phyloP scores from a whole-genome alignment of 2,329 filamentous ascomycete species.

The Apiospora hydei region DNA sequence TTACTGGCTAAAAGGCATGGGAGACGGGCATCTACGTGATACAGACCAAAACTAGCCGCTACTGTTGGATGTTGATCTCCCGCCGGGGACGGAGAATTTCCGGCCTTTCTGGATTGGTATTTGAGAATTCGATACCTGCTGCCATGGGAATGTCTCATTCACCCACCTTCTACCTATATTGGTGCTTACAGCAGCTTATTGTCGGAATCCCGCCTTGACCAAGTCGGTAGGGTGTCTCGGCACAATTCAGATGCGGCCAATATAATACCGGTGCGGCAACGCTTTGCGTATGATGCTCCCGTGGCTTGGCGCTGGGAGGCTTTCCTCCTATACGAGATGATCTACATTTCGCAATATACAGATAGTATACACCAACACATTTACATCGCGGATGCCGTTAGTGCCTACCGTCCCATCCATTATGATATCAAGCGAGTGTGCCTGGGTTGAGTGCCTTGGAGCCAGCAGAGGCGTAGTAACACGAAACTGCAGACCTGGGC shows the following conservation, averaged over 20 bases:
- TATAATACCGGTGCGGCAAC: not conserved
- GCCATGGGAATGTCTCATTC: not conserved
- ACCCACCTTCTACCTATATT: not conserved
- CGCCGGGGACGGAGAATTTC: not conserved
- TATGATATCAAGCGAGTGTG: too few relatives aligned
- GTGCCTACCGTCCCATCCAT: not conserved
- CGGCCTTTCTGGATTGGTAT: not conserved
- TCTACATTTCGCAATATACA: too few relatives aligned
- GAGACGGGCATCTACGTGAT: not conserved
- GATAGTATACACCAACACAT: not conserved
- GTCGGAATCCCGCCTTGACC: too few relatives aligned
- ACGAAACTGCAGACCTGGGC: too few relatives aligned
- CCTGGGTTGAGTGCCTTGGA: too few relatives aligned
- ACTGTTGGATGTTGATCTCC: not conserved
- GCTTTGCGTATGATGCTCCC: not conserved
- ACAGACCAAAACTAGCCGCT: not conserved
- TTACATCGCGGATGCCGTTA: not conserved
- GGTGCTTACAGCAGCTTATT: not conserved
- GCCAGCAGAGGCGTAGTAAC: too few relatives aligned
- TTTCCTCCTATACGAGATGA: not conserved
- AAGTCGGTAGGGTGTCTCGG: not conserved
- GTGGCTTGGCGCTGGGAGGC: not conserved
- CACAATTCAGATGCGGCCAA: not conserved
- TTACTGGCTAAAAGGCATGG: not conserved
- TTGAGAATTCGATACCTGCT: not conserved